Evolutionary conservation across 208 protist genomes (phyloP), one percentile per base, ranked within the genome.

Genomic region (Trypanosoma boissoni): DNA sequence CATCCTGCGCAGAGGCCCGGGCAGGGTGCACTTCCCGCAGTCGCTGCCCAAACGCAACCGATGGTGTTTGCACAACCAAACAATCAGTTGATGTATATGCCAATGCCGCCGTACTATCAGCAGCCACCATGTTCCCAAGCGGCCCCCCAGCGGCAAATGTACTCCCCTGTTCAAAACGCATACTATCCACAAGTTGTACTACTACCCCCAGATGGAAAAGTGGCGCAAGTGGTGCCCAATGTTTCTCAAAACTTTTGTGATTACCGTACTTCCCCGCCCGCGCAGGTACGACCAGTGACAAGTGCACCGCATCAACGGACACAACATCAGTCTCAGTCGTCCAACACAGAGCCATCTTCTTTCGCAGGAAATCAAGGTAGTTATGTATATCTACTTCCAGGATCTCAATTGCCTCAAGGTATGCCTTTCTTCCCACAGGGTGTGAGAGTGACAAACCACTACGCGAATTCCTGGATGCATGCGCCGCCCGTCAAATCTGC

Each of bases 371-470:
- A 42, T 53, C 36, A 55, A 26, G 23, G 51, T 44, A 55, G 58
- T 21, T 49, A 34, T 29, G 44, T 81, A 56, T 74, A 61, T 28
- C 48, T 89, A 21, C 58, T 74, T 39, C 75, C 77, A 36, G 78
- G 76, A 58, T 72, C 57, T 31, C 52, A 50, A 39, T 61, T 91
- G 50, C 79, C 79, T 2, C 53, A 58, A 16, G 83, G 80, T 10
- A 64, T 58, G 21, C 74, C 83, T 2, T 87, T 91, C 49, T 87
- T 76, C 41, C 74, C 75, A 6, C 68, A 77, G 9, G 83, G 83
- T 28, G 80, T 85, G 24, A 49, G 59, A 5, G 68, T 76, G 44
- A 64, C 80, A 24, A 48, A 37, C 6, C 72, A 73, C 24, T 91
- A 87, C 61, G 46, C 53, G 26, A 29, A 20, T 32, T 10, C 49